These are phyloP conservation scores for Xerocomus minutiporus DNA, from an alignment of 1,284 basidiomycete genomes.

Conservation along the genomic window DNA sequence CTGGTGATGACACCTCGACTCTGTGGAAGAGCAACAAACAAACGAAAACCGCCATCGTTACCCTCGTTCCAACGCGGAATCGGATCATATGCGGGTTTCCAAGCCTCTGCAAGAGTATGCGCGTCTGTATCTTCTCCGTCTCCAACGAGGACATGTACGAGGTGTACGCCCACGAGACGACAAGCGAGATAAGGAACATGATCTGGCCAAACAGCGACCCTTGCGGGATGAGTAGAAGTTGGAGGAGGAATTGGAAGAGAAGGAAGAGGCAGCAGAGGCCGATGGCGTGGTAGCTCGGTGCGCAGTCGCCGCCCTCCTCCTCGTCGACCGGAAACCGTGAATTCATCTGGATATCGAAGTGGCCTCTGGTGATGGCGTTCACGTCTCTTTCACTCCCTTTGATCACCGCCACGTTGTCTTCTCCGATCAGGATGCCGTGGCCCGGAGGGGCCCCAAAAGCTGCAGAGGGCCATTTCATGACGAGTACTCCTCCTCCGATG, in stretches of 20 bases:
- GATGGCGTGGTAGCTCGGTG: background rate
- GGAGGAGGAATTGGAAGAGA: background rate
- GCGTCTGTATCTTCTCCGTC: background rate
- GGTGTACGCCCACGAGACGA: slow-evolving; percentile 25
- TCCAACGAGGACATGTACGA: slow-evolving; percentile 3
- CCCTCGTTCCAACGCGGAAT: background rate
- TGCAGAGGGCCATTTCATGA: slow-evolving; percentile 2
- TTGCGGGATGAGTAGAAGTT: background rate
- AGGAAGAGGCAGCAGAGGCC: background rate
- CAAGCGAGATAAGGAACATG: slow-evolving; percentile 19
- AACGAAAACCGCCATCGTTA: background rate
- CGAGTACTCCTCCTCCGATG: slow-evolving; percentile 17
- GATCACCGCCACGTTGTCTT: background rate
- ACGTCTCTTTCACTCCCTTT: background rate
- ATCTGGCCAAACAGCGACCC: slow-evolving; percentile 1
- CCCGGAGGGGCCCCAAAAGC: slow-evolving; percentile 18
- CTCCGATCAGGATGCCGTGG: slow-evolving; percentile 10
- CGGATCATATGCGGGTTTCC: background rate
- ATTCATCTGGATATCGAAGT: background rate
- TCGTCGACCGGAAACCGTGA: background rate
- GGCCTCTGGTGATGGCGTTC: background rate
- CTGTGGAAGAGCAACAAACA: background rate
- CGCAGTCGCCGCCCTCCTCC: background rate
- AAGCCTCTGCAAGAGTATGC: background rate
- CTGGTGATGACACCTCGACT: background rate